Base-by-base conservation (phyloP, 1,139 yeast genomes). In the Yamadazyma conglobata region DNA sequence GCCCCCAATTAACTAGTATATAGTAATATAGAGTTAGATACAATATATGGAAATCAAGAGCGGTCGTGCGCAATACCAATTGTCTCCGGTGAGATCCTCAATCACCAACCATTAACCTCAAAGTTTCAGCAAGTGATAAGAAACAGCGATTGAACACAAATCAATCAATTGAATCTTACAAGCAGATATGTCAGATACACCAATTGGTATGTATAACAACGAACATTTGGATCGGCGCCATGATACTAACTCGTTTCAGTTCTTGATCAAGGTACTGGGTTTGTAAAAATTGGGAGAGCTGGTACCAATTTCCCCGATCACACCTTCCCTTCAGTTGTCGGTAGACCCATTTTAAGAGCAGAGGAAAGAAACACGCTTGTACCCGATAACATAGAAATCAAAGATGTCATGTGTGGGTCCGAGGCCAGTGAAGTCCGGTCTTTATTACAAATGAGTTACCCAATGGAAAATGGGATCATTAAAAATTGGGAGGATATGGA, bases 401-500 rank as follows among this genome's bases (percentile, higher is more conserved):
- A 83, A 54, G 98, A 91, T 55, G 86, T 93, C 48, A 91, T 91
- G 98, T 89, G 96, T 52, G 99, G 99, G 43, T 83, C 81, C 40
- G 97, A 91, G 51, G 98, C 98, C 30, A 78, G 88, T 43, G 84
- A 85, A 22, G 95, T 86, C 20, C 77, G 98, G 49, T 81, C 95
- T 2, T 77, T 89, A 47, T 73, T 91, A 39, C 96, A 91, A 59
- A 79, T 91, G 37, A 80, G 91, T 19, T 91, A 91, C 50, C 99
- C 99, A 14, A 89, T 91, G 98, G 98, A 91, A 58, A 91, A 91
- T 54, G 99, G 99, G 50, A 87, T 93, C 49, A 89, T 91, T 57
- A 82, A 82, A 55, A 88, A 91, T 56, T 91, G 98, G 98, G 95
- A 89, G 51, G 98, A 91, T 56, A 91, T 93, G 97, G 95, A 87